These are phyloP conservation scores for Sicyos edulis DNA, from an alignment of 306 rosid genomes.

Conservation along the genomic window DNA sequence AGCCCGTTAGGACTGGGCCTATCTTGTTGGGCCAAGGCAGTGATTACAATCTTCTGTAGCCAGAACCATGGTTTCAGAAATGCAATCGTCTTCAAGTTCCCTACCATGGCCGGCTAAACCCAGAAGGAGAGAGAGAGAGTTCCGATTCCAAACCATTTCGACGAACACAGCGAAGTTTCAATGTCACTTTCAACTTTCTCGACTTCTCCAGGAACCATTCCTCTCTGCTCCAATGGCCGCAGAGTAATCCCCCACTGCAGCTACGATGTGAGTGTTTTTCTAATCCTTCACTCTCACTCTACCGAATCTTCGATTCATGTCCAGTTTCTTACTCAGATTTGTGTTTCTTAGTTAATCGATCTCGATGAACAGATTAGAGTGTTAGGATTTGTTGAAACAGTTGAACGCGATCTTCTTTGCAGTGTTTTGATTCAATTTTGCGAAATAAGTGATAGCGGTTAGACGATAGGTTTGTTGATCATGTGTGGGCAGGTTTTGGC, in stretches of 20 bases:
- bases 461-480: neutral
- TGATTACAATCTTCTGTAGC: neutral
- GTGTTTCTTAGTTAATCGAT: neutral
- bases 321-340: neutral
- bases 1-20: neutral
- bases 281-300: neutral
- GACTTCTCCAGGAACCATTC: neutral
- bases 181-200: constrained; percentile 9
- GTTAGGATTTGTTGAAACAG: neutral
- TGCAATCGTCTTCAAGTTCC: constrained; percentile 6
- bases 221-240: constrained; percentile 1
- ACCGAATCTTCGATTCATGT: neutral
- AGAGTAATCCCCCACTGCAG: constrained; percentile 16
- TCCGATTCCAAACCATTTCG: neutral
- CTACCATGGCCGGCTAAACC: constrained; percentile 8
- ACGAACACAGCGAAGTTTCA: neutral
- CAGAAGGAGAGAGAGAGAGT: neutral
- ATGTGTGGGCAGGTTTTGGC: neutral
- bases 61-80: neutral
- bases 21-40: neutral
- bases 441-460: neutral
- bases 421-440: neutral
- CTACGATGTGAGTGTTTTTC: neutral
- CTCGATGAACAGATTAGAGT: neutral
- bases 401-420: neutral